phyloP scores from a whole-genome alignment of 306 rosid genomes.

The Pterocarpus santalinus region DNA sequence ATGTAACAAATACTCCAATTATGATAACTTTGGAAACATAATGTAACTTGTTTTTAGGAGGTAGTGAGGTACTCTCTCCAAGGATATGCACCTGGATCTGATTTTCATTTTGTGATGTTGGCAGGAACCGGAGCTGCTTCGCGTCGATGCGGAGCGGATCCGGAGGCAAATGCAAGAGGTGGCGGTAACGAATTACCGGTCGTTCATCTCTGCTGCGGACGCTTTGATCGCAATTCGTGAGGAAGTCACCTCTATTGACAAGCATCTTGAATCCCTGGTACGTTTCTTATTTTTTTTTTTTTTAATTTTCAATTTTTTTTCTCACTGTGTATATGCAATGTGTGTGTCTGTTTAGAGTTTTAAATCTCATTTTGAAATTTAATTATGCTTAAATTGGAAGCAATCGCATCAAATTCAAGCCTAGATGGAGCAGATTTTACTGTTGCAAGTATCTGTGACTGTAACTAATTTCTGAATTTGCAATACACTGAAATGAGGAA shows the following conservation, averaged over 20 bases:
- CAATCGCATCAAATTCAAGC: too few relatives aligned
- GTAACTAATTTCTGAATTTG: too few relatives aligned
- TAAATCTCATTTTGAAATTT: background rate
- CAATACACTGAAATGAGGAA: too few relatives aligned
- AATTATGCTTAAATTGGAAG: too few relatives aligned
- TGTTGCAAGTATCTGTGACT: too few relatives aligned
- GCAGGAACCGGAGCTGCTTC: constrained; percentile 97
- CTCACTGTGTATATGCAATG: too few relatives aligned
- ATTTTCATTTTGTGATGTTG: constrained; percentile 3
- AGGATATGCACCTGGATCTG: background rate
- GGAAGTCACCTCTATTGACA: constrained; percentile 66
- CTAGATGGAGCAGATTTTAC: too few relatives aligned
- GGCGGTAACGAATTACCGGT: constrained; percentile 89
- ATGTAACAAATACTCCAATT: too few relatives aligned
- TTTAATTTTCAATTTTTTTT: background rate
- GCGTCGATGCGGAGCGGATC: constrained; percentile 97
- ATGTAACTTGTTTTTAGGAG: too few relatives aligned
- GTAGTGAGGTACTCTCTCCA: too few relatives aligned
- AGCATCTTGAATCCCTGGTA: constrained; percentile 55
- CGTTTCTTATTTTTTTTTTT: too few relatives aligned
- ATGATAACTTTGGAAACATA: too few relatives aligned
- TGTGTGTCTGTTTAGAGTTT: background rate
- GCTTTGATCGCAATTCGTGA: constrained; percentile 88
- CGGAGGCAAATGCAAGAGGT: constrained; percentile 99
- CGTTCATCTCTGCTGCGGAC: constrained; percentile 91